Base-by-base conservation (phyloP, 129 eudicot species). In the Sambucus nigra region DNA sequence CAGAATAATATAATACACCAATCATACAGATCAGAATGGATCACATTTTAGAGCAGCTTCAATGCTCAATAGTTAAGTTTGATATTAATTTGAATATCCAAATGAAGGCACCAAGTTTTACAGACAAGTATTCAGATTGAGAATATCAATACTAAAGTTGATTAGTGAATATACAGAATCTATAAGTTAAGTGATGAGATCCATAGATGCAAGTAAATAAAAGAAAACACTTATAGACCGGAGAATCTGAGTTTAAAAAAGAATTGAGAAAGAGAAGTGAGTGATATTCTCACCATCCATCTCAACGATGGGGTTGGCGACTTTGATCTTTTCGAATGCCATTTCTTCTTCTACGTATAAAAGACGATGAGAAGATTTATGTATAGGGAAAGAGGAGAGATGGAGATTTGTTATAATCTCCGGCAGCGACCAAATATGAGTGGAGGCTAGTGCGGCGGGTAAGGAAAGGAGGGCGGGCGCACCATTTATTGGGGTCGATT, bases 231-330 rank as follows among this genome's bases (percentile, higher is more conserved):
- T n/a, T n/a, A 25, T 47, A 47, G 13, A 47, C 25, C 38, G 26
- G 35, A 51, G 10, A 7, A 51, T 10, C 56, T 5, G 28, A 23
- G 28, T 3, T 24, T 4, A 51, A 51, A 25, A 51, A 51, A 26
- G 4, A 50, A 3, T 5, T 17, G 48, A 45, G 22, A n/a, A n/a
- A n/a, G 50, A 45, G 22, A 45, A 33, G 26, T 6, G 40, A 9
- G 20, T 7, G n/a, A 40, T 10, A 5, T 14, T 42, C 84, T 72
- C 47, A 91, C 98, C 95, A 63, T 91, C 98, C 95, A 85, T 91
- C 81, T 91, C 98, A 33, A 91, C 98, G 81, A 91, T 83, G 78
- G 95, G 95, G 63, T 91, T 85, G 32, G 76, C 79, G 65, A 91
- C 95, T 69, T 81, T 91, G 84, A 91, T 85, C 84, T 81, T 91